A percentile compares a stretch with the other conserved stretches of the same genome.
These are phyloP conservation scores for Fusarium sp. DNA, from an alignment of 2,329 filamentous ascomycete genomes.

Conservation along the genomic window DNA sequence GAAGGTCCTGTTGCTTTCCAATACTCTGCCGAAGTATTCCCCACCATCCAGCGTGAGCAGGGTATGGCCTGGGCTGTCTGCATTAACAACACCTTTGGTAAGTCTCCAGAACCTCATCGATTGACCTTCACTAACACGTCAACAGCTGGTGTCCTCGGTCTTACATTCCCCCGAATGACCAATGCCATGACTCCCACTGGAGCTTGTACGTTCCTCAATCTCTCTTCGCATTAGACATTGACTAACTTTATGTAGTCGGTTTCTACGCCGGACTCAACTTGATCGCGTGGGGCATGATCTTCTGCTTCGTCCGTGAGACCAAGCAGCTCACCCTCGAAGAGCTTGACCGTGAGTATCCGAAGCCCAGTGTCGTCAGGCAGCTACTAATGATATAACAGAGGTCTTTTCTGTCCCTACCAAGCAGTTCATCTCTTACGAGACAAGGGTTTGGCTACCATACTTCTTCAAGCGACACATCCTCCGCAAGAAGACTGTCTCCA, in stretches of 20 bases:
- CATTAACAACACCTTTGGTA: conserved; percentile 47
- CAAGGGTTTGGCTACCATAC: conserved; percentile 48
- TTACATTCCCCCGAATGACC: conserved; percentile 48
- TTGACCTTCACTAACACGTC: background rate
- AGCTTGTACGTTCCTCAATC: conserved; percentile 35
- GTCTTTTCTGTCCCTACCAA: conserved; percentile 47
- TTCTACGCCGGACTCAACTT: conserved; percentile 60
- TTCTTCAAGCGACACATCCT: conserved; percentile 51
- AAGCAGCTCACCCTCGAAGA: conserved; percentile 62
- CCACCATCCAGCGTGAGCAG: conserved; percentile 50
- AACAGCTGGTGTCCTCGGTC: conserved; percentile 40
- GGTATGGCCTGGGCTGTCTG: conserved; percentile 52
- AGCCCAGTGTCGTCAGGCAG: too few species aligned
- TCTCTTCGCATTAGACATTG: rapidly evolving
- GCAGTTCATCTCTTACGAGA: conserved; percentile 46
- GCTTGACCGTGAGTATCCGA: too few species aligned
- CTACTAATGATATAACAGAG: background rate
- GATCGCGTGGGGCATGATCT: conserved; percentile 57
- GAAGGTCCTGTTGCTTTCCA: conserved; percentile 51
- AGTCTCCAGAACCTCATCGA: rapidly evolving
- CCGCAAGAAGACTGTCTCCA: conserved; percentile 42
- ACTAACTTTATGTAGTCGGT: conserved; percentile 40
- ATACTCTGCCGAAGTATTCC: conserved; percentile 52
- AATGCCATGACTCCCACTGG: conserved; percentile 46
- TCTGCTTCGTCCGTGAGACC: conserved; percentile 60